Evolutionary conservation across 2,329 filamentous ascomycete species (phyloP), one percentile per base, ranked within the genome.

Genomic region (Arthrobotrys sphaeroides): DNA sequence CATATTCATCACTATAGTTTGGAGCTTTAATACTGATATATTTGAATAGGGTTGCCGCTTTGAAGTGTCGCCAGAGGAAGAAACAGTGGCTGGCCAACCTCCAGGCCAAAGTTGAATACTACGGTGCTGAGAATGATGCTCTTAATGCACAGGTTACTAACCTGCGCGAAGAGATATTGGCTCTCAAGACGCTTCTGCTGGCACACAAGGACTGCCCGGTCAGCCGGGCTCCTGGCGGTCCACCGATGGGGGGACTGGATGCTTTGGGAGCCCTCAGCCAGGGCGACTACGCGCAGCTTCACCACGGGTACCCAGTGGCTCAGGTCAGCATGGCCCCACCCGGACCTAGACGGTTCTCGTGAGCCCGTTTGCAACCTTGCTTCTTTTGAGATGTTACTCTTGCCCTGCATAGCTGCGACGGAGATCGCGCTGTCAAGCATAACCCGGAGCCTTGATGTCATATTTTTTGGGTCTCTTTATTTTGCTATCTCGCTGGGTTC

Each of bases 61-160:
- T 99, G 73, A 99, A 99, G 82, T 99, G 95, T 83, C 91, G 95
- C 76, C 95, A 99, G 83, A 89, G 95, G 18, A 99, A 99, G 87
- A 99, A 99, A 87, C 95, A 98, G 82, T 99, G 95, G 95, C 88
- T 98, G 70, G 91, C 92, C 31, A 98, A 97, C 79, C 87, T 99
- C 0, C 95, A 99, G 82, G 88, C 89, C 67, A 98, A 98, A 83
- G 94, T 98, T 13, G 95, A 99, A 82, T 87, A 96, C 78, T 98
- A 93, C 81, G 94, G 91, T 77, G 90, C 87, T 0, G 95, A 99
- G 83, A 98, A 98, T 78, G 95, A 99, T 81, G 89, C 89, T 0
- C 86, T 99, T 33, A 92, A 90, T 16, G 87, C 90, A 2, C 94
- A 95, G 77, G 93, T 98, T 72, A 90, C 90, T 0, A 89, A 92